These are phyloP conservation scores for Setomelanomma holmii DNA, from an alignment of 2,329 filamentous ascomycete species.

Conservation along the genomic window DNA sequence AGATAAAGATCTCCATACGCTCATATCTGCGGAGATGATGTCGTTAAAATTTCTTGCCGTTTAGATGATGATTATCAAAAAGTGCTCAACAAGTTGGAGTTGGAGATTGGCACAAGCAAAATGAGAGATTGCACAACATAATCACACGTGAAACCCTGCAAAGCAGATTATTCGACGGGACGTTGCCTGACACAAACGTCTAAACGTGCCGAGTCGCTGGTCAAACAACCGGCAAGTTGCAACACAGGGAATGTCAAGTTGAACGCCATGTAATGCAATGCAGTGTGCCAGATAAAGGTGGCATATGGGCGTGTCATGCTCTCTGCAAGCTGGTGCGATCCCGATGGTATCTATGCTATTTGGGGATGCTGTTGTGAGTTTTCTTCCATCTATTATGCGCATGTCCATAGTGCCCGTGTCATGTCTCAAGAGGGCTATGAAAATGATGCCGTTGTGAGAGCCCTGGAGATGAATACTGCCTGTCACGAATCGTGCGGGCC, in stretches of 20 bases:
- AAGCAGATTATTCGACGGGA: neutral
- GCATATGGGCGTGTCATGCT: slow-evolving; percentile 7
- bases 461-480: too few relatives aligned
- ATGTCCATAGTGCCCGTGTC: neutral
- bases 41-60: neutral
- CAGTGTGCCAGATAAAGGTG: slow-evolving; percentile 5
- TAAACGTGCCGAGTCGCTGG: neutral
- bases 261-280: slow-evolving; percentile 7
- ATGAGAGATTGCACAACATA: neutral
- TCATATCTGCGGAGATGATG: neutral
- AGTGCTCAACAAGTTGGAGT: too few relatives aligned
- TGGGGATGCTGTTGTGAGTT: neutral
- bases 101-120: neutral
- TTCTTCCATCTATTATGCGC: neutral
- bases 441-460: too few relatives aligned
- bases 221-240: neutral
- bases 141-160: neutral
- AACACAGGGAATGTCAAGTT: slow-evolving; percentile 1
- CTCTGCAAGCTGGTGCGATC: too few relatives aligned
- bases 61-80: too few relatives aligned
- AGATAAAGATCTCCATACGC: too few relatives aligned
- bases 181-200: neutral
- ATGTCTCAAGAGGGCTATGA: too few relatives aligned
- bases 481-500: neutral
- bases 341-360: slow-evolving; percentile 6